Conservation (phyloP, 2,329 filamentous ascomycete genomes). For the Septoria linicola region DNA sequence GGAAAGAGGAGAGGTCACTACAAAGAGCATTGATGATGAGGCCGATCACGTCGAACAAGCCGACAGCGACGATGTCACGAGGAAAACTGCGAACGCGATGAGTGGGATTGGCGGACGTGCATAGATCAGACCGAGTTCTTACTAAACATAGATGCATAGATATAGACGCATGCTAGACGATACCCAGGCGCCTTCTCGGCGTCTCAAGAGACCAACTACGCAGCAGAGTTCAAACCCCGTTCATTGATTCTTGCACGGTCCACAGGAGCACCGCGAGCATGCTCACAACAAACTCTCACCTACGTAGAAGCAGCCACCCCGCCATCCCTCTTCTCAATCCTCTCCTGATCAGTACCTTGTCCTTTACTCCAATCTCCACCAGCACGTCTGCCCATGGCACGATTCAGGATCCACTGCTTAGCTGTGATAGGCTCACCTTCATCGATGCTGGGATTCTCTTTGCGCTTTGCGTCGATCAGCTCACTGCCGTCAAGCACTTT, state of each 20-base stretch:
- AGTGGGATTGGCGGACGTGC: not conserved
- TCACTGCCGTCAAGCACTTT: constrained; percentile 38
- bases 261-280: too few relatives aligned
- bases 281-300: too few relatives aligned
- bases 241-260: too few relatives aligned
- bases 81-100: constrained; percentile 3
- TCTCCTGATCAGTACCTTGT: constrained; percentile 23
- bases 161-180: too few relatives aligned
- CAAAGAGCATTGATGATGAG: constrained; percentile 18
- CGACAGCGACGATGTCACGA: constrained; percentile 7
- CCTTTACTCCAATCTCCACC: constrained; percentile 23
- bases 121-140: not conserved
- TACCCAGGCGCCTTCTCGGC: too few relatives aligned
- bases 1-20: constrained; percentile 33
- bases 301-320: constrained; percentile 11
- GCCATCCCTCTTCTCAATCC: constrained; percentile 22
- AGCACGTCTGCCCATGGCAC: constrained; percentile 38
- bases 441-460: constrained; percentile 25
- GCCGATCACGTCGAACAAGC: constrained; percentile 19
- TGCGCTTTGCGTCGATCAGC: constrained; percentile 31
- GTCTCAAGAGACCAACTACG: too few relatives aligned
- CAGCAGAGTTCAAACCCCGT: too few relatives aligned
- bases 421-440: constrained; percentile 30
- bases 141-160: not conserved
- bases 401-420: constrained; percentile 43